A percentile compares a stretch with the other conserved stretches of the same genome.
Conservation (phyloP, 768 basidiomycete species). For the Xerocomus spinulosus region DNA sequence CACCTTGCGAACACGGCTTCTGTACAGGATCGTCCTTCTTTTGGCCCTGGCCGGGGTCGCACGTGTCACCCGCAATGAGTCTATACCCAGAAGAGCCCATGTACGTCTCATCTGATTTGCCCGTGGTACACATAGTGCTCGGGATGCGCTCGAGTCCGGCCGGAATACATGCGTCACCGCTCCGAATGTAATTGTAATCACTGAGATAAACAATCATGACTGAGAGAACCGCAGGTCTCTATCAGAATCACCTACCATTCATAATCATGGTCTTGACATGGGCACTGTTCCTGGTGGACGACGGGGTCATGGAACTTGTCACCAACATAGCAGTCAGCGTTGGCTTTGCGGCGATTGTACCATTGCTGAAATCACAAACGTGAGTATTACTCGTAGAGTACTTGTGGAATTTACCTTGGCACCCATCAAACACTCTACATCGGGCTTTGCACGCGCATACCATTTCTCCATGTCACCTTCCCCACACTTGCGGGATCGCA, state of each 20-base stretch:
- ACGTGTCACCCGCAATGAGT: slow-evolving; percentile 90
- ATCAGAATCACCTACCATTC: slow-evolving; percentile 68
- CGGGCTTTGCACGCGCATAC: slow-evolving; percentile 68
- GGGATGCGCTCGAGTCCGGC: slow-evolving; percentile 88
- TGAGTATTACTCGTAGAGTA: background rate
- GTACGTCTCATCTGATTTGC: slow-evolving; percentile 56
- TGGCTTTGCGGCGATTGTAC: slow-evolving; percentile 79
- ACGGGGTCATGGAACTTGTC: slow-evolving; percentile 87
- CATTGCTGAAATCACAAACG: slow-evolving; percentile 64
- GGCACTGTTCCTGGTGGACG: slow-evolving; percentile 75
- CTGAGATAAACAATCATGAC: slow-evolving; percentile 35
- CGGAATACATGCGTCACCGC: slow-evolving; percentile 71
- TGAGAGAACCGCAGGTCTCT: background rate
- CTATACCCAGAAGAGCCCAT: slow-evolving; percentile 89
- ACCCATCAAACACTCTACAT: slow-evolving; percentile 86
- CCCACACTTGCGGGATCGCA: slow-evolving; percentile 63
- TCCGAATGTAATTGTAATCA: slow-evolving; percentile 84
- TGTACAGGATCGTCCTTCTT: slow-evolving; percentile 63
- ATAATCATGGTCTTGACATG: slow-evolving; percentile 83
- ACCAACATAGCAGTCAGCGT: slow-evolving; percentile 86
- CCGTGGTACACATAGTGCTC: slow-evolving; percentile 56
- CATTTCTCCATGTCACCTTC: slow-evolving; percentile 78
- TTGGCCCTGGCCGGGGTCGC: slow-evolving; percentile 51
- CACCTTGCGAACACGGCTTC: slow-evolving; percentile 80
- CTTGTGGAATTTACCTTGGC: slow-evolving; percentile 60